These are phyloP conservation scores for Penicillium alfredii DNA, from an alignment of 495 filamentous ascomycete species.

Conservation along the genomic window DNA sequence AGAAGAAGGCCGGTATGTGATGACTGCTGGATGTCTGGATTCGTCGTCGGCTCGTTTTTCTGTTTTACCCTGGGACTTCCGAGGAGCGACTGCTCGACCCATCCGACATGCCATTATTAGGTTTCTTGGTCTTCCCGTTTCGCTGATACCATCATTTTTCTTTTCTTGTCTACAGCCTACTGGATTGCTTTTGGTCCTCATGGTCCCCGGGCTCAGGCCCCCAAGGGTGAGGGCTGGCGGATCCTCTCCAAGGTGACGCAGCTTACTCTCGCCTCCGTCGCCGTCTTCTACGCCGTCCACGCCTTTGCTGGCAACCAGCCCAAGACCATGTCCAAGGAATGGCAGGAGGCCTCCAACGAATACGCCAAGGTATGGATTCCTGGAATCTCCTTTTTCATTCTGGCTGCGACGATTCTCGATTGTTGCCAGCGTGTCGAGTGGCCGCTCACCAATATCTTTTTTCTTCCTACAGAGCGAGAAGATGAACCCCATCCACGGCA, in stretches of 20 bases:
- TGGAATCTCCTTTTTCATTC: no score
- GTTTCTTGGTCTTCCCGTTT: no score
- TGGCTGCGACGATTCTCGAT: background rate
- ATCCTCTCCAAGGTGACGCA: conserved; percentile 63
- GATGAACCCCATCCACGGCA: conserved; percentile 79
- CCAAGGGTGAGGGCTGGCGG: conserved; percentile 74
- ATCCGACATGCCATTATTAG: no score
- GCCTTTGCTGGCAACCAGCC: conserved; percentile 62
- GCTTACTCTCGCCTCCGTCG: conserved; percentile 54
- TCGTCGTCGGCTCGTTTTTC: conserved; percentile 1
- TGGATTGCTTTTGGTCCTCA: conserved; percentile 97
- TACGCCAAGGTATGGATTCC: conserved; percentile 71
- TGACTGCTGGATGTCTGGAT: background rate
- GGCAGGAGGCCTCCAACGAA: conserved; percentile 86
- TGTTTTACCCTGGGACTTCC: conserved; percentile 15
- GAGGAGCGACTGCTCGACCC: conserved; percentile 11
- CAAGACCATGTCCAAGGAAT: conserved; percentile 90
- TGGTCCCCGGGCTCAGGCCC: conserved; percentile 74
- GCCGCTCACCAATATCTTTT: conserved; percentile 13
- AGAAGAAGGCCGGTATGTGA: conserved; percentile 97
- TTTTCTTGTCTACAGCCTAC: conserved; percentile 61
- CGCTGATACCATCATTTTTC: conserved; percentile 16
- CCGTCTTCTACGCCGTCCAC: conserved; percentile 60
- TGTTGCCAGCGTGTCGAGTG: no score
- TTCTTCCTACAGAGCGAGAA: conserved; percentile 60